These are phyloP conservation scores for Ziziphus jujuba DNA, from an alignment of 306 rosid genomes.

Conservation along the genomic window DNA sequence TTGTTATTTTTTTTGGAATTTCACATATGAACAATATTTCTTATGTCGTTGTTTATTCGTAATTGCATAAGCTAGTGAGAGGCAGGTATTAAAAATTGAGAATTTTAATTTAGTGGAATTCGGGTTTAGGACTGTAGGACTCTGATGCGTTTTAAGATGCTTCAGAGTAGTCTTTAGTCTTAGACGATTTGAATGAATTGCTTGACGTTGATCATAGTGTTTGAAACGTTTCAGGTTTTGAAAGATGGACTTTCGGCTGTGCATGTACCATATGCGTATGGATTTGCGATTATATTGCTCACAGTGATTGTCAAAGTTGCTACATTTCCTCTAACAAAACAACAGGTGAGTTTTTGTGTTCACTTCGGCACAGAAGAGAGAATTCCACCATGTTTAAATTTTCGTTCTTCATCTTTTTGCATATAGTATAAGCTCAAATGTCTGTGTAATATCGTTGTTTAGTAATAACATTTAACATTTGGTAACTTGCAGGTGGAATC, in stretches of 20 bases:
- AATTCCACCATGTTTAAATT: background rate
- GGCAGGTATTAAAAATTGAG: background rate
- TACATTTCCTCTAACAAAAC: constrained; percentile 89
- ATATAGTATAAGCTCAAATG: background rate
- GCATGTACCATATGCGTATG: constrained; percentile 89
- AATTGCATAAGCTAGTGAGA: background rate
- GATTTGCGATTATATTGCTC: constrained; percentile 93
- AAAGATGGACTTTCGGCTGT: constrained; percentile 78
- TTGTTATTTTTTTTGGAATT: background rate
- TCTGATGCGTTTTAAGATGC: background rate
- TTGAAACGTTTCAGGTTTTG: constrained; percentile 54
- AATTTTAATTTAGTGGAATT: background rate
- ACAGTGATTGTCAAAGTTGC: constrained; percentile 77
- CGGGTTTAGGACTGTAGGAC: background rate
- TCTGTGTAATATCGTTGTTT: background rate
- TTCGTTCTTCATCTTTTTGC: constrained; percentile 12
- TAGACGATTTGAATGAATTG: too few relatives aligned
- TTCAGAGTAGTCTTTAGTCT: background rate
- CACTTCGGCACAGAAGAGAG: constrained; percentile 3
- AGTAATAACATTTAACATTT: background rate
- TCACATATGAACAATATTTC: background rate
- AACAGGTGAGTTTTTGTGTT: constrained; percentile 63
- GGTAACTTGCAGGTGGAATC: constrained; percentile 74
- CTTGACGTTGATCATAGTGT: background rate
- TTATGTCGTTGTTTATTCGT: background rate